Evolutionary conservation across 1,139 yeast genomes (phyloP), one percentile per base, ranked within the genome.

Genomic region (Yamadazyma songkhlaensis): DNA sequence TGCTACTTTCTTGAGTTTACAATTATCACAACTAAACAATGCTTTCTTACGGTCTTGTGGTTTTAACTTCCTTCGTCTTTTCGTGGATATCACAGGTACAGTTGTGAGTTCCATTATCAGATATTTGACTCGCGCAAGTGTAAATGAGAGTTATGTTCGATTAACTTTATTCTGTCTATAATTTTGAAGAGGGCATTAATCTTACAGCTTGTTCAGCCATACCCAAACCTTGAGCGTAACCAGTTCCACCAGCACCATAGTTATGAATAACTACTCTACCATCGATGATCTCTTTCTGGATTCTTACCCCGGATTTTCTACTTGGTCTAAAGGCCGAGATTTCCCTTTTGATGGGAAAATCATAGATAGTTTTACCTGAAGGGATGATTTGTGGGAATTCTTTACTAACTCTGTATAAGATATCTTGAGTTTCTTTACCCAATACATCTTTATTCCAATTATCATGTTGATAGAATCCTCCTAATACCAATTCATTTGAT

Each of bases 321-420:
- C 80, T 67, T 6, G 92, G 92, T 48, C 92, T 71, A 34, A 81
- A 64, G 0, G 89, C 92, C 6, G 86, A 77, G 0, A 75, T 83
- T 26, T 74, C 81, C 38, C 84, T 66, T 4, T 81, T 37, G 29
- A 84, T 64, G 42, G 74, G 59, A 27, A 47, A 46, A 35, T 55
- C 59, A n/a, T 45, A 39, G 28, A 49, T 38, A 11, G 41, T 37
- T 12, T 44, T 22, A 2, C 59, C 60, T 15, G 31, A 21, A 2
- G 40, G 29, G 37, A 74, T 54, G 32, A 82, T 63, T 44, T 74
- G 67, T 0, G 92, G 90, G 37, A 66, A 57, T 31, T 80, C 55
- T 21, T 56, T 63, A 2, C 77, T 66, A 3, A 84, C 74, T 47
- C 89, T 69, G 35, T 62, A 59, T 24, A 83, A 49, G 39, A 84